phyloP scores from a whole-genome alignment of 2,329 filamentous ascomycete species.

The Alternaria sp. region DNA sequence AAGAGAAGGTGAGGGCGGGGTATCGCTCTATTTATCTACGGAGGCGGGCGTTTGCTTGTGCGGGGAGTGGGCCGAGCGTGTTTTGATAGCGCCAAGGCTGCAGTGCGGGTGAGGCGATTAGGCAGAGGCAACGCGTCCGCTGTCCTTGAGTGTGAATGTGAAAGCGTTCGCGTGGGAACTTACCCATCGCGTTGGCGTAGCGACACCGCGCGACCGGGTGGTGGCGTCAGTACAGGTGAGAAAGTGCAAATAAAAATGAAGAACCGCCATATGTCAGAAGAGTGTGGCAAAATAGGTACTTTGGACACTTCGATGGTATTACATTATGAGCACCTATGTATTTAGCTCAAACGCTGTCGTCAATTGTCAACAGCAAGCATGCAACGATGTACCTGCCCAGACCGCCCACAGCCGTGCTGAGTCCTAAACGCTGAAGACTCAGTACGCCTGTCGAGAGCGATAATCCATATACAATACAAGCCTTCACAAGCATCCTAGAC shows the following conservation, averaged over 20 bases:
- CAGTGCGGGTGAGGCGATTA: neutral
- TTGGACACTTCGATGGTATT: neutral
- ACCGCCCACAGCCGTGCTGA: neutral
- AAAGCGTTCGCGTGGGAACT: neutral
- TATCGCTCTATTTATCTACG: conserved; percentile 2
- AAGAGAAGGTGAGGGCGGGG: neutral
- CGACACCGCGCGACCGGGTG: neutral
- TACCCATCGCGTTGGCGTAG: neutral
- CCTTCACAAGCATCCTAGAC: neutral
- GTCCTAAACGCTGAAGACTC: neutral
- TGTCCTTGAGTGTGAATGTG: neutral
- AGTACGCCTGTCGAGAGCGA: neutral
- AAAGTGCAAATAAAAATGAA: neutral
- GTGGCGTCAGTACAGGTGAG: neutral
- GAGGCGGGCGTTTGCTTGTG: conserved; percentile 3
- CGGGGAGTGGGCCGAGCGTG: conserved; percentile 2
- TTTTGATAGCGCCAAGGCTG: conserved; percentile 1
- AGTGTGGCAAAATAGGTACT: neutral
- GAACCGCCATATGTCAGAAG: neutral
- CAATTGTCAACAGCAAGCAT: neutral
- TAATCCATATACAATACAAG: neutral
- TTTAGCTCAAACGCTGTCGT: neutral
- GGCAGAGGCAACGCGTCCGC: neutral
- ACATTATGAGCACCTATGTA: neutral
- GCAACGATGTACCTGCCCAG: neutral